Evolutionary conservation across 192 early-diverging fungal genomes (phyloP).

Genomic region (Mortierella claussenii): DNA sequence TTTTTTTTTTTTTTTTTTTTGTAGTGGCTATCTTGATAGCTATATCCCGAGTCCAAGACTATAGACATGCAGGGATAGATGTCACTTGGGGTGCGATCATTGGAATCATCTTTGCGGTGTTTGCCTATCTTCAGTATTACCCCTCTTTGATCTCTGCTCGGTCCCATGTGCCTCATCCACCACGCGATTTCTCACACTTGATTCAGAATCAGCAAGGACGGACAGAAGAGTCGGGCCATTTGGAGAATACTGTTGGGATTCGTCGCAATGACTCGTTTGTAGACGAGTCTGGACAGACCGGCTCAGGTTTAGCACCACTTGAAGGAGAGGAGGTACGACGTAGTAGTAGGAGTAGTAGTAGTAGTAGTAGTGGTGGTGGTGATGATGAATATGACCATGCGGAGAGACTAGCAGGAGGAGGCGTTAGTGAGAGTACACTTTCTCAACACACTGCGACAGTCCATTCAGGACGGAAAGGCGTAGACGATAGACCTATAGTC

Average conservation of each 20-base stretch:
- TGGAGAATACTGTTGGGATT: slow-evolving; percentile 27
- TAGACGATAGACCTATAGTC: too few species aligned
- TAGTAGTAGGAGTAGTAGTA: too few species aligned
- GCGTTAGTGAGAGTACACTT: too few species aligned
- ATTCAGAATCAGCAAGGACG: slow-evolving; percentile 17
- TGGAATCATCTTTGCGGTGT: slow-evolving; percentile 69
- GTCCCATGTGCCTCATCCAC: slow-evolving; percentile 26
- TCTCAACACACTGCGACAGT: too few species aligned
- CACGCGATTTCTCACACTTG: slow-evolving; percentile 23
- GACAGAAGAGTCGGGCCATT: neutral
- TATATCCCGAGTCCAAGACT: slow-evolving; percentile 71
- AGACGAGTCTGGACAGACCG: slow-evolving; percentile 24
- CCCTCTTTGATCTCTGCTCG: slow-evolving; percentile 41
- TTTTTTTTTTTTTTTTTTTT: neutral
- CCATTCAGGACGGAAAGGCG: too few species aligned
- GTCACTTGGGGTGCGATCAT: slow-evolving; percentile 69
- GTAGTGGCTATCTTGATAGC: slow-evolving; percentile 61
- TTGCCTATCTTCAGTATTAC: slow-evolving; percentile 77
- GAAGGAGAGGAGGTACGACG: too few species aligned
- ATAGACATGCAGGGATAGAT: slow-evolving; percentile 73
- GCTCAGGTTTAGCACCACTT: too few species aligned
- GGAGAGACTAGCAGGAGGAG: too few species aligned
- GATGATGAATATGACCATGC: too few species aligned
- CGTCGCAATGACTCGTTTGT: slow-evolving; percentile 26
- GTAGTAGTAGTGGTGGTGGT: too few species aligned